phyloP scores from a whole-genome alignment of 257 asterid genomes.

The Capsicum chinense region DNA sequence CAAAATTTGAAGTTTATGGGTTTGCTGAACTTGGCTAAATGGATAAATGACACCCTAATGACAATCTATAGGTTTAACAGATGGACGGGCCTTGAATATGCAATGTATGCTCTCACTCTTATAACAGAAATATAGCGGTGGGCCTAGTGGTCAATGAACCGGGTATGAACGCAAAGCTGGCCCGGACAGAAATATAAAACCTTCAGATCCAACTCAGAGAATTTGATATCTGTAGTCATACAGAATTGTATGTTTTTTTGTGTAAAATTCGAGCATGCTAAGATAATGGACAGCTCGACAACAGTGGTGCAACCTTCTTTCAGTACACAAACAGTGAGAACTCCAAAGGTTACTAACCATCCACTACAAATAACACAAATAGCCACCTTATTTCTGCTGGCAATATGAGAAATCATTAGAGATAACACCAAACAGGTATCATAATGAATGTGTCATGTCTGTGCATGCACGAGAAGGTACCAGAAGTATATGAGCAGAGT shows the following conservation, averaged over 20 bases:
- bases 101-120: background rate
- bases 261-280: background rate
- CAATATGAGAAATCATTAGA: background rate
- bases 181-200: background rate
- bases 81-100: background rate
- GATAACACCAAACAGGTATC: background rate
- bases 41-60: background rate
- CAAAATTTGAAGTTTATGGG: background rate
- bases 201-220: background rate
- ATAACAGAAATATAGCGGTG: background rate
- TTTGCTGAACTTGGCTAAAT: background rate
- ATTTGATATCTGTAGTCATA: background rate
- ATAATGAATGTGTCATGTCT: background rate
- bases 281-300: background rate
- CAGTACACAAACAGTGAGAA: background rate
- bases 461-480: background rate
- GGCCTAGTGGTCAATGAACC: too few species aligned
- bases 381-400: background rate
- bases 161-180: too few species aligned
- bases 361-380: background rate
- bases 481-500: background rate
- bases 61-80: background rate
- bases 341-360: background rate
- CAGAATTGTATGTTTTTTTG: background rate
- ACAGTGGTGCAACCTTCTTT: background rate